Evolutionary conservation across 106 monocot genomes (phyloP).

Genomic region (Platanthera zijinensis): DNA sequence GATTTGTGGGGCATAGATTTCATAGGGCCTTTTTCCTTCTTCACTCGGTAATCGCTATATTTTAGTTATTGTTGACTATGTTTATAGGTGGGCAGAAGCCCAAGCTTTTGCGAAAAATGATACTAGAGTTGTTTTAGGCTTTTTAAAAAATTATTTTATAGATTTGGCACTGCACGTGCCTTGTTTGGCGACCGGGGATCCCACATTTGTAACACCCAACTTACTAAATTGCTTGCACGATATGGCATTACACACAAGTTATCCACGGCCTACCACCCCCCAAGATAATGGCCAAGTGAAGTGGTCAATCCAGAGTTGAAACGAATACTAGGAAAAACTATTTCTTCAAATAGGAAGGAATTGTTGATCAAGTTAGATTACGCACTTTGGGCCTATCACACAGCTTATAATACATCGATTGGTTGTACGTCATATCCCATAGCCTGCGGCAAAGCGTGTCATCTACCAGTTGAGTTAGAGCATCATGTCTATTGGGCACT

Average conservation of each 20-base stretch:
- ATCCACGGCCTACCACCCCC: neutral
- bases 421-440: neutral
- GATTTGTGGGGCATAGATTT: too few species aligned
- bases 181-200: neutral
- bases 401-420: neutral
- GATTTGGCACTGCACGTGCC: neutral
- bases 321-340: neutral
- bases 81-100: too few species aligned
- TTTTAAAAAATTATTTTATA: neutral
- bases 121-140: too few species aligned
- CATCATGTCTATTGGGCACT: neutral
- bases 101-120: too few species aligned
- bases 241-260: too few species aligned
- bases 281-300: slow-evolving; percentile 4
- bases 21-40: neutral
- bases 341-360: neutral
- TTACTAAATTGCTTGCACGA: neutral
- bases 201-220: neutral
- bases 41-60: neutral
- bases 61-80: neutral
- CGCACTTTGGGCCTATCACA: neutral
- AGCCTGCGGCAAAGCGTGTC: neutral
- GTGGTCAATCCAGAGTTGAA: neutral
- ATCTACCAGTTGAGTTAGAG: neutral
- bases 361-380: neutral